phyloP scores from a whole-genome alignment of 768 basidiomycete species.

The Piloderma croceum region DNA sequence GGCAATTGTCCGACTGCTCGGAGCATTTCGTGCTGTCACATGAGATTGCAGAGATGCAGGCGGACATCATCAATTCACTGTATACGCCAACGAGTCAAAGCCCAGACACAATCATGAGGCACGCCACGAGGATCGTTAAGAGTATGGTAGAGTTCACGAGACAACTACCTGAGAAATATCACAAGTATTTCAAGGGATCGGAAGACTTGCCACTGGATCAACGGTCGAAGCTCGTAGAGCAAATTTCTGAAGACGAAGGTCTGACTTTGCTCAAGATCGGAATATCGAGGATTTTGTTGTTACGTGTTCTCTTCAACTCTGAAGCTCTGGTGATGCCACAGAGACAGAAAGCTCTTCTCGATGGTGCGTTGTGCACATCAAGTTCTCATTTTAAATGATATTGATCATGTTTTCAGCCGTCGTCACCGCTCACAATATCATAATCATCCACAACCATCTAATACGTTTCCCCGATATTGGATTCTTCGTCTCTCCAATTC shows the following conservation, averaged over 20 bases:
- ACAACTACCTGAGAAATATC: constrained; percentile 66
- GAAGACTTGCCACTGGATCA: constrained; percentile 67
- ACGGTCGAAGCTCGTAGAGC: constrained; percentile 59
- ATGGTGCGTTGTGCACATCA: constrained; percentile 46
- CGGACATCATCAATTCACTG: constrained; percentile 82
- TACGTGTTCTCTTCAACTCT: constrained; percentile 75
- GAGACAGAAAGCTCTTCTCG: constrained; percentile 65
- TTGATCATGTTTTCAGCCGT: constrained; percentile 52
- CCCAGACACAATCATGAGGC: constrained; percentile 65
- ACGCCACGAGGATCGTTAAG: constrained; percentile 75
- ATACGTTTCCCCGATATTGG: constrained; percentile 81
- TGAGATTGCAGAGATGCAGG: constrained; percentile 77
- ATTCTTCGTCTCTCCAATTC: constrained; percentile 86
- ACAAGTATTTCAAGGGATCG: constrained; percentile 72
- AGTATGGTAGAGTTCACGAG: constrained; percentile 67
- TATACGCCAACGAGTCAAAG: constrained; percentile 70
- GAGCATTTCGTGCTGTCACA: constrained; percentile 77
- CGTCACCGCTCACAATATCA: constrained; percentile 81
- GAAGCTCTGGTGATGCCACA: constrained; percentile 63
- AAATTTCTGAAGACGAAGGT: constrained; percentile 76
- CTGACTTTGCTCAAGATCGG: constrained; percentile 79
- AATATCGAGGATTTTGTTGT: constrained; percentile 70
- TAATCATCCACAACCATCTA: constrained; percentile 77
- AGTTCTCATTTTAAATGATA: no score
- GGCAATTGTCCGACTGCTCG: constrained; percentile 18